A percentile compares a stretch with the other conserved stretches of the same genome.
Conservation (phyloP, 306 rosid species). For the Cicer bijugum region DNA sequence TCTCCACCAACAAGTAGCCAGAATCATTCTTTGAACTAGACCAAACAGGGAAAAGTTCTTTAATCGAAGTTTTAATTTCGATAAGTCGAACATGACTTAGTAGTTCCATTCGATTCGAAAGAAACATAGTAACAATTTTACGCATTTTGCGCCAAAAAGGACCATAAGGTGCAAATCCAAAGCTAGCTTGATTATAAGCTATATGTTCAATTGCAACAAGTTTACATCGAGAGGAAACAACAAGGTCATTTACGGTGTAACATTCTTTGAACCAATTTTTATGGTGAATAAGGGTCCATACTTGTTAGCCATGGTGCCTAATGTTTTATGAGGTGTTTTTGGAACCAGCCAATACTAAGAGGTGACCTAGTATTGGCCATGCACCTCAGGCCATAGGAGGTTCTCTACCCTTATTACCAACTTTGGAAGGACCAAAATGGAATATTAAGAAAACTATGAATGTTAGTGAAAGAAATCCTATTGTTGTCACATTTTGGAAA, state of each 20-base stretch:
- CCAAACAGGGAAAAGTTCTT: constrained; percentile 41
- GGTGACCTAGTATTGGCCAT: constrained; percentile 51
- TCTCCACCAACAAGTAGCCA: constrained; percentile 34
- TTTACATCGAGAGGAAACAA: constrained; percentile 36
- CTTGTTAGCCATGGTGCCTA: constrained; percentile 47
- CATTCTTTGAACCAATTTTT: constrained; percentile 44
- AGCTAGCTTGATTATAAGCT: constrained; percentile 38
- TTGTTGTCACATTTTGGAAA: constrained; percentile 6
- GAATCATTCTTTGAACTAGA: background rate
- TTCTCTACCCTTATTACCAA: background rate
- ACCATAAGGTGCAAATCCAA: constrained; percentile 48
- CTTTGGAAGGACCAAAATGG: constrained; percentile 18
- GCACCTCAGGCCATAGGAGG: constrained; percentile 44
- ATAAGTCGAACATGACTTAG: constrained; percentile 25
- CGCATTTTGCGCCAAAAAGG: constrained; percentile 52
- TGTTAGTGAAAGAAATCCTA: constrained; percentile 25
- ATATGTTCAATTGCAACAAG: constrained; percentile 29
- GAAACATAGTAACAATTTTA: constrained; percentile 32
- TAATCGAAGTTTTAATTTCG: constrained; percentile 25
- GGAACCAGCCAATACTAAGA: constrained; percentile 30
- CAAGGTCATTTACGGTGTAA: constrained; percentile 40
- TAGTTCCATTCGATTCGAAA: constrained; percentile 37
- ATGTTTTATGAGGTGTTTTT: constrained; percentile 15
- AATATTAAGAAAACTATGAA: background rate
- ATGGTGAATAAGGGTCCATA: constrained; percentile 48